Base-by-base conservation (phyloP, 2,329 filamentous ascomycete genomes). In the Arthrobotrys iridis region DNA sequence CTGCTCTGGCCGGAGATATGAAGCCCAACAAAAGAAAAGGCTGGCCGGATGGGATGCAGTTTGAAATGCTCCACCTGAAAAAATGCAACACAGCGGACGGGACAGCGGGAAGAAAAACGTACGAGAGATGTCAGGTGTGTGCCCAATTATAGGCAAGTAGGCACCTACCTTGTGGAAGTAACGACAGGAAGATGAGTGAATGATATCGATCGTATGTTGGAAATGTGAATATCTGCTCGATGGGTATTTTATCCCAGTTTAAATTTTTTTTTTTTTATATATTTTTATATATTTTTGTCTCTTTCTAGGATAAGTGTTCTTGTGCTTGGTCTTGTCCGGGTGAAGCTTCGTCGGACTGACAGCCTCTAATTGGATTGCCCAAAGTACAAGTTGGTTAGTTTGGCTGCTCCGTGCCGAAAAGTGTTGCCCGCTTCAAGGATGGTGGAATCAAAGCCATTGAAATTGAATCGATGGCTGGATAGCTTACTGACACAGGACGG, bases 221-320 rank as follows among this genome's bases (percentile, higher is more conserved):
- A 15, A 45, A 30, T 37, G 24, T 7, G 20, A 41, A 41, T 43
- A 33, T 15, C 13, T 5, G 41, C 18, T 28, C 15, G 43, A 41
- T 33, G 46, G 50, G 58, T 24, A 55, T 22, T n/a, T n/a, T n/a
- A n/a, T n/a, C n/a, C 28, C 22, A 52, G 46, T 33, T 4, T 33
- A 10, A 33, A 10, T 33, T 33, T 55, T 37, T 37, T 55, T 55
- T 55, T 37, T 45, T 37, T 66, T 40, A n/a, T n/a, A n/a, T n/a
- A n/a, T 33, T 4, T 33, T 4, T 5, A 10, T 33, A 5, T 55
- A 55, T 37, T 55, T 55, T 55, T 37, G 35, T 37, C 62, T 40
- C 58, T 64, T 67, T 41, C 55, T 28, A 30, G 70, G 70, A 74
- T 74, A 57, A 74, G 62, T 66, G 70, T 60, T 73, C 60, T 66